Base-by-base conservation (phyloP, 768 basidiomycete species). In the Tephrocybe sp. region DNA sequence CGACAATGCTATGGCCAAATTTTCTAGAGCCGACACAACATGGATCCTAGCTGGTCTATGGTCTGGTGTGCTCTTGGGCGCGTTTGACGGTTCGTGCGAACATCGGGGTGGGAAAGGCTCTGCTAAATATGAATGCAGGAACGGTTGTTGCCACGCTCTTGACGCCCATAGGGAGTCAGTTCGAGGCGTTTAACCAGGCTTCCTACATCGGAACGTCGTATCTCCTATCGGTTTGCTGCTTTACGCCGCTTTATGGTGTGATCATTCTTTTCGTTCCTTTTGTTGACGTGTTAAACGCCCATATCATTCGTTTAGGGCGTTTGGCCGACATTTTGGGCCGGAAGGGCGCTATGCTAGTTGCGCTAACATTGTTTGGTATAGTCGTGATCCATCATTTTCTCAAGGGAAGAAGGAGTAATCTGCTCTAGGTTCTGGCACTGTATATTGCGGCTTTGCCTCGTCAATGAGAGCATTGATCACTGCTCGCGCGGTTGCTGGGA, bases 201-300 rank as follows among this genome's bases (percentile, higher is more conserved):
- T 88, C 88, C 1, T 94, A 94, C 67, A 84, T 97, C 50, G 94
- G 90, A 25, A 92, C 91, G 11, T 79, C 90, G 11, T 94, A 94
- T 70, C 71, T 94, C 55, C 74, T 94, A 38, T 91, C 88, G 45
- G 82, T 93, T 33, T 93, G 91, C 61, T 93, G 89, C 69, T 93
- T 94, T 66, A 92, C 92, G 18, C 93, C 91, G 50, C 68, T 92
- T 55, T 91, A 91, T 74, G 90, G 90, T 84, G 53, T 58, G 77
- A 66, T 12, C 22, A 47, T 47, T 41, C 47, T 42, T 33, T 34
- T 36, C n/a, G 23, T 38, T 40, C 42, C 27, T n/a, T 41, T 19
- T 22, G 29, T 57, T 49, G 41, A 54, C 31, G 40, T 19, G 21
- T 50, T 49, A 24, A 50, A 27, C 42, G 46, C 58, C 59, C 49